Evolutionary conservation across 768 basidiomycete genomes (phyloP).

Genomic region (Hygrocybe coccinea): DNA sequence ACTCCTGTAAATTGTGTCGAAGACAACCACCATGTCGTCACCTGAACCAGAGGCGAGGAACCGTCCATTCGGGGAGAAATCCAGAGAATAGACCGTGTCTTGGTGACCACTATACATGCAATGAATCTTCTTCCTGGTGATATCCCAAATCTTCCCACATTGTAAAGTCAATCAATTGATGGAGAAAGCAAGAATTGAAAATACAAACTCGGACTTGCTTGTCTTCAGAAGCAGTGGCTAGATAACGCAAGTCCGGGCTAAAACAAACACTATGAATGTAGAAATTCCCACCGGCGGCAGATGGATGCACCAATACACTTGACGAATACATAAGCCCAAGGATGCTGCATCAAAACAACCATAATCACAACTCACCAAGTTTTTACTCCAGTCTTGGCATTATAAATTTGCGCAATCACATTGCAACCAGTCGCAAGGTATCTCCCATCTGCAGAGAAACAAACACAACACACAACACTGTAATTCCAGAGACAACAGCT

Average conservation of each 20-base stretch:
- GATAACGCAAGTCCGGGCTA: conserved; percentile 86
- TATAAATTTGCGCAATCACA: conserved; percentile 92
- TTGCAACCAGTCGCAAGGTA: conserved; percentile 92
- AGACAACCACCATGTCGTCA: too few species aligned
- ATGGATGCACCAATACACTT: conserved; percentile 75
- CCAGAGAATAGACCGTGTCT: conserved; percentile 91
- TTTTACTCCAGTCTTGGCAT: conserved; percentile 81
- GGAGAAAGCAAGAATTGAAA: too few species aligned
- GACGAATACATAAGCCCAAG: too few species aligned
- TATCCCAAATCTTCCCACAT: conserved; percentile 84
- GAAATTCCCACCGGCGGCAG: conserved; percentile 69
- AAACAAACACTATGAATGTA: conserved; percentile 94
- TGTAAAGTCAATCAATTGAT: too few species aligned
- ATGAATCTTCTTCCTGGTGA: conserved; percentile 65
- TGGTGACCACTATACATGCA: conserved; percentile 79
- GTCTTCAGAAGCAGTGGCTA: conserved; percentile 96
- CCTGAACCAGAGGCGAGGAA: conserved; percentile 76
- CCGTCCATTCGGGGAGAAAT: conserved; percentile 73
- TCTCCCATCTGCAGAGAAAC: conserved; percentile 90
- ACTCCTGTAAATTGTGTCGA: too few species aligned
- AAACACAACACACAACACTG: conserved; percentile 78
- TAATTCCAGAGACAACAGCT: conserved; percentile 7
- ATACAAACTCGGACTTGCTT: conserved; percentile 77
- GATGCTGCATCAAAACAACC: too few species aligned
- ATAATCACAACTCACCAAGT: conserved; percentile 58